These are phyloP conservation scores for Komagataella kurtzmanii DNA, from an alignment of 805 yeast genomes.

Conservation along the genomic window DNA sequence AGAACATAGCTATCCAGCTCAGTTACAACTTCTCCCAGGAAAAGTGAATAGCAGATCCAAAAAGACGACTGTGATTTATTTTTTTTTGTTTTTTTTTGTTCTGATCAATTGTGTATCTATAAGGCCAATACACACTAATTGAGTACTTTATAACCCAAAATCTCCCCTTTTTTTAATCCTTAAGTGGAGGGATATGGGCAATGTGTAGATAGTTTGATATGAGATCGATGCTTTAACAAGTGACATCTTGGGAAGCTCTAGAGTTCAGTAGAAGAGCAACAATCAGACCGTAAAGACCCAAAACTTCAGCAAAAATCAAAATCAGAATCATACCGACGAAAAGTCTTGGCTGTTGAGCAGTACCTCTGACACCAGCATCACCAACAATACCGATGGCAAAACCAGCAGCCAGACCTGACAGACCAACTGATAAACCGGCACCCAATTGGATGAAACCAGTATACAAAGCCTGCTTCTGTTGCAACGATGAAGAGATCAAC, in stretches of 20 bases:
- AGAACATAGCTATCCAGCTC: slow-evolving; percentile 13
- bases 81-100: not conserved
- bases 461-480: slow-evolving; percentile 85
- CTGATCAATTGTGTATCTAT: not conserved
- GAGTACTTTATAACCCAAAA: not conserved
- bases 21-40: slow-evolving; percentile 13
- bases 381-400: slow-evolving; percentile 96
- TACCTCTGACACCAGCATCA: slow-evolving; percentile 92
- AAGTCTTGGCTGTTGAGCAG: slow-evolving; percentile 86
- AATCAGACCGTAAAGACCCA: slow-evolving; percentile 94
- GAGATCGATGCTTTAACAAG: slow-evolving; percentile 35
- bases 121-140: not conserved
- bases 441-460: slow-evolving; percentile 97
- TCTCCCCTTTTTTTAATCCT: not conserved
- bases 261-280: slow-evolving; percentile 97
- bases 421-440: slow-evolving; percentile 95
- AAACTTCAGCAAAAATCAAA: slow-evolving; percentile 89
- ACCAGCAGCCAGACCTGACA: slow-evolving; percentile 96
- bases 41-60: not conserved
- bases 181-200: not conserved
- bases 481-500: slow-evolving; percentile 78
- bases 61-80: not conserved
- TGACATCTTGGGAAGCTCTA: slow-evolving; percentile 87
- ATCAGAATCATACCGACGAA: slow-evolving; percentile 91
- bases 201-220: not conserved